Evolutionary conservation across 108 stramenopile species (phyloP), one percentile per base, ranked within the genome.

Genomic region (Skeletonema tropicum): DNA sequence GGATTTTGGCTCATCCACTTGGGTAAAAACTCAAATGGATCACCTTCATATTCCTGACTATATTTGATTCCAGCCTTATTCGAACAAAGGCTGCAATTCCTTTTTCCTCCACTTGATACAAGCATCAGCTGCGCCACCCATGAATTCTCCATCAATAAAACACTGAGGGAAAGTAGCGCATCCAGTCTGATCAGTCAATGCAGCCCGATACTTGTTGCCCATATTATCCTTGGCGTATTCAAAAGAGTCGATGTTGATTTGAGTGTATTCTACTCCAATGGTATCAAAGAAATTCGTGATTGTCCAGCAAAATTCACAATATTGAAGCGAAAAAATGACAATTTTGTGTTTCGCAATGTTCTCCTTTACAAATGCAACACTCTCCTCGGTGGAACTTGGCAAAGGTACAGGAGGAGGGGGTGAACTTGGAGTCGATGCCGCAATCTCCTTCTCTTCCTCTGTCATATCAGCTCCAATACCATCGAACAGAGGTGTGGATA

Each of bases 91-190:
- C 41, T 83, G 82, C 10, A 86, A 65, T 31, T 86, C 78, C 9
- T 64, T 73, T 46, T 75, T 79, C 72, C 83, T 86, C 85, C 85
- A 86, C 65, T 78, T 79, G 42, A 83, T 83, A 62, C 82, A 83
- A n/a, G 88, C 83, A 58, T 86, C 89, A 70, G 87, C 89, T 60
- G 90, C 90, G 32, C 94, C 94, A 61, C 94, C 94, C 36, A 95
- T 68, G 64, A 84, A 83, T 36, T 86, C 76, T 17, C 87, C 87
- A 60, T 84, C 82, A 59, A 88, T 82, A 46, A 88, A 88, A 9
- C 84, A 78, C 42, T 88, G 84, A 0, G 87, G 87, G 23, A 88
- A 83, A 11, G 87, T 88, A 57, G 80, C 79, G 25, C 85, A 83
- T 11, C 73, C 85, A 15, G 78, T 81, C 21, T 79, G 69, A 59